Evolutionary conservation across 2,329 filamentous ascomycete species (phyloP).

Genomic region (Hypoxylon sp.): DNA sequence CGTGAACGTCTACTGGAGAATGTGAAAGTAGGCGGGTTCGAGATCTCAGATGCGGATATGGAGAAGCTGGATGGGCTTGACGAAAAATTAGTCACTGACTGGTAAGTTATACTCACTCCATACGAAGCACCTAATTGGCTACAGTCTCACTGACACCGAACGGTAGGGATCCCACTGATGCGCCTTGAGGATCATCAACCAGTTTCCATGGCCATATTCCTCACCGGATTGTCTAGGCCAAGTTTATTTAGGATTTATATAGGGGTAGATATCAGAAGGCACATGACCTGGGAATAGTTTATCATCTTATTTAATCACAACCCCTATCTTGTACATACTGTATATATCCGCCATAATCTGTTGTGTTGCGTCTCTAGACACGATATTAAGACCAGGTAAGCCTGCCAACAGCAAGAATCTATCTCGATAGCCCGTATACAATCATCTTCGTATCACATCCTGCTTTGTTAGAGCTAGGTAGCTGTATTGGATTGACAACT

Average conservation of each 20-base stretch:
- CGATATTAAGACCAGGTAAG: neutral
- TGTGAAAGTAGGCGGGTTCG: conserved; percentile 71
- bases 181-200: conserved; percentile 15
- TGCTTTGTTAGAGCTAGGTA: neutral
- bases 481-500: neutral
- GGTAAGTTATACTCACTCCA: conserved; percentile 60
- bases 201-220: neutral
- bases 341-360: neutral
- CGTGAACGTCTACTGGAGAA: conserved; percentile 76
- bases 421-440: neutral
- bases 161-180: conserved; percentile 36
- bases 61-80: conserved; percentile 74
- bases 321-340: neutral
- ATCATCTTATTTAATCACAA: neutral
- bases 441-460: neutral
- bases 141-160: conserved; percentile 5
- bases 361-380: neutral
- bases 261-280: neutral
- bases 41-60: conserved; percentile 76
- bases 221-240: neutral
- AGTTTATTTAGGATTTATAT: neutral
- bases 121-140: too few relatives aligned
- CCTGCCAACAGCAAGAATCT: neutral
- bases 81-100: conserved; percentile 80
- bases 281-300: neutral